phyloP scores from a whole-genome alignment of 2,329 filamentous ascomycete species.

The Diaporthe aspalathi region DNA sequence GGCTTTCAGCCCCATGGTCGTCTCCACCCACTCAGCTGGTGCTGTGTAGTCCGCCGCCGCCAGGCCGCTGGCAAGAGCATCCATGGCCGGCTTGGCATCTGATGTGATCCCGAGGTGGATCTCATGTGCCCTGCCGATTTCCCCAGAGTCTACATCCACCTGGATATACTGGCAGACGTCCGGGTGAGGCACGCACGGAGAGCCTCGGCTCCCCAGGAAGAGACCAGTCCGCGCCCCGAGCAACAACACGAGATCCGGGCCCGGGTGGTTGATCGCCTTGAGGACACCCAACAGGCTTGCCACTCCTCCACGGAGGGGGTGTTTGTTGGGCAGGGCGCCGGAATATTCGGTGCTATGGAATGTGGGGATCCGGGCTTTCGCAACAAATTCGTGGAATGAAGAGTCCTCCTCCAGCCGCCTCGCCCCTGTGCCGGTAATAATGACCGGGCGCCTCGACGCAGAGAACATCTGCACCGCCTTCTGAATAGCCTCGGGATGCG shows the following conservation, averaged over 20 bases:
- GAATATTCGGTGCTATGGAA: slow-evolving; percentile 29
- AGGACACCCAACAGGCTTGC: background rate
- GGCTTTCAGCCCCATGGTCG: slow-evolving; percentile 5
- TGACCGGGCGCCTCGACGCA: slow-evolving; percentile 13
- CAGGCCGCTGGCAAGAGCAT: slow-evolving; percentile 6
- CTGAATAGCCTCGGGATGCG: slow-evolving; percentile 47
- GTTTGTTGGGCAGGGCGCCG: slow-evolving; percentile 14
- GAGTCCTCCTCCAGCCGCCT: background rate
- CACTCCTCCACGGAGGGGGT: slow-evolving; percentile 11
- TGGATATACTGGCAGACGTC: slow-evolving; percentile 21
- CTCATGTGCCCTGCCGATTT: slow-evolving; percentile 18
- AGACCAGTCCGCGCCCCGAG: slow-evolving; percentile 22
- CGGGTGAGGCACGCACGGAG: slow-evolving; percentile 1
- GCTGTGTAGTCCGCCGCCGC: background rate
- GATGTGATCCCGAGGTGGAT: slow-evolving; percentile 29
- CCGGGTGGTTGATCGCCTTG: background rate
- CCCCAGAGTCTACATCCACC: slow-evolving; percentile 28
- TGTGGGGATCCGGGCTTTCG: background rate
- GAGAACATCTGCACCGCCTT: slow-evolving; percentile 45
- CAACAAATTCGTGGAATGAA: slow-evolving; percentile 1
- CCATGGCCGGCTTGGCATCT: slow-evolving; percentile 17
- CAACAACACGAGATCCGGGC: slow-evolving; percentile 24
- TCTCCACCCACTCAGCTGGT: slow-evolving; percentile 24
- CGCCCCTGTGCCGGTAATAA: slow-evolving; percentile 26
- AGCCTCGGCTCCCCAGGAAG: slow-evolving; percentile 27